Conservation (phyloP, 768 basidiomycete species). For the Leccinellum luteum region DNA sequence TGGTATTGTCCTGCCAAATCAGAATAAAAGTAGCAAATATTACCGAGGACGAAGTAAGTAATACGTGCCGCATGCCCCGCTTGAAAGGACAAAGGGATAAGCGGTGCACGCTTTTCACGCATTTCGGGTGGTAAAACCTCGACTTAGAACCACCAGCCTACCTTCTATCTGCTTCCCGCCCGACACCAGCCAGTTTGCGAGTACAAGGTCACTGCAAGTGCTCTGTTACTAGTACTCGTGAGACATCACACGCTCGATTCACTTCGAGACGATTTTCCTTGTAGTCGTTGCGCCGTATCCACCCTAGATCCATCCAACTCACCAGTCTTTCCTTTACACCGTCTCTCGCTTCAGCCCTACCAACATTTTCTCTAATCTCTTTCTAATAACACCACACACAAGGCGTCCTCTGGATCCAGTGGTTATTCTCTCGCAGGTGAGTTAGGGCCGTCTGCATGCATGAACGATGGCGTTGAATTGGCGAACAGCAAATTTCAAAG, state of each 20-base stretch:
- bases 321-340: conserved; percentile 35
- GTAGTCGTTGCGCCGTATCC: conserved; percentile 27
- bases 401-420: conserved; percentile 13
- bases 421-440: conserved; percentile 16
- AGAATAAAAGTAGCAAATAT: conserved; percentile 47
- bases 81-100: conserved; percentile 45
- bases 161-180: conserved; percentile 19
- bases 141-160: conserved; percentile 28
- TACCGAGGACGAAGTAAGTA: conserved; percentile 32
- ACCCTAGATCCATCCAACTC: conserved; percentile 27
- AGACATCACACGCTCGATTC: conserved; percentile 46
- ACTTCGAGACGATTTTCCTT: conserved; percentile 48
- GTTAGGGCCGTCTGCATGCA: conserved; percentile 5
- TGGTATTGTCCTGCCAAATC: conserved; percentile 51
- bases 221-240: conserved; percentile 24
- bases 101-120: conserved; percentile 52
- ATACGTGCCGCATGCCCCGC: conserved; percentile 30
- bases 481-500: conserved; percentile 10
- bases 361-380: conserved; percentile 14
- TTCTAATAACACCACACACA: conserved; percentile 19
- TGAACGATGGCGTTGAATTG: conserved; percentile 4
- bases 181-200: conserved; percentile 26
- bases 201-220: conserved; percentile 27
- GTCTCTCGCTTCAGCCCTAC: conserved; percentile 31
- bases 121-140: conserved; percentile 43